These are phyloP conservation scores for Globisporangium apiculatum DNA, from an alignment of 352 stramenopile species.

Conservation along the genomic window DNA sequence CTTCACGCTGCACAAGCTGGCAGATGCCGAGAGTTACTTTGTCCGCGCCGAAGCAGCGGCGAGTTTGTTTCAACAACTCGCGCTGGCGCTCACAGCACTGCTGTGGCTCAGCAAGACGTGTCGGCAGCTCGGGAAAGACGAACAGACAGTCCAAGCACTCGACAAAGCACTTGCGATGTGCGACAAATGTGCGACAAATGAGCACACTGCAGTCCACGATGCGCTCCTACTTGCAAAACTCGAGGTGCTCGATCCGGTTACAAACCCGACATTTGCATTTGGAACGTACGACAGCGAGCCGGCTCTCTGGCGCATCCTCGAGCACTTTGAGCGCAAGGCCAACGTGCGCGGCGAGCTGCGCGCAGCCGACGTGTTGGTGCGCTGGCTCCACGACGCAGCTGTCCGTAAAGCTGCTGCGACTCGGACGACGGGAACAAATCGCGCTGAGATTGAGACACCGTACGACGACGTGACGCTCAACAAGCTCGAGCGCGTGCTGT, in stretches of 20 bases:
- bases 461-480: conserved; percentile 12
- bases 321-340: conserved; percentile 47
- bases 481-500: conserved; percentile 28
- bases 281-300: conserved; percentile 10
- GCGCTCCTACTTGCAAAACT: conserved; percentile 46
- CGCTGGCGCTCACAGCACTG: conserved; percentile 35
- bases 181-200: conserved; percentile 13
- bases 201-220: conserved; percentile 29
- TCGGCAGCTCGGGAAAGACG: conserved; percentile 20
- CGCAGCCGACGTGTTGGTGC: conserved; percentile 23
- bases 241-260: conserved; percentile 30
- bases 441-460: background rate
- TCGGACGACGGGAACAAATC: too few species aligned
- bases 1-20: conserved; percentile 40
- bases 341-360: conserved; percentile 36
- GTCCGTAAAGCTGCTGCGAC: background rate
- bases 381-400: conserved; percentile 13
- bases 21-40: conserved; percentile 37
- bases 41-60: conserved; percentile 29
- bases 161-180: conserved; percentile 13
- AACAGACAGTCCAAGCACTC: conserved; percentile 12
- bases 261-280: conserved; percentile 12
- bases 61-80: conserved; percentile 16
- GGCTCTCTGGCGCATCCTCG: conserved; percentile 30
- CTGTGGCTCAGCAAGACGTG: conserved; percentile 51